Conservation (phyloP, 176 grass and related monocot genomes). For the Avena insularis region DNA sequence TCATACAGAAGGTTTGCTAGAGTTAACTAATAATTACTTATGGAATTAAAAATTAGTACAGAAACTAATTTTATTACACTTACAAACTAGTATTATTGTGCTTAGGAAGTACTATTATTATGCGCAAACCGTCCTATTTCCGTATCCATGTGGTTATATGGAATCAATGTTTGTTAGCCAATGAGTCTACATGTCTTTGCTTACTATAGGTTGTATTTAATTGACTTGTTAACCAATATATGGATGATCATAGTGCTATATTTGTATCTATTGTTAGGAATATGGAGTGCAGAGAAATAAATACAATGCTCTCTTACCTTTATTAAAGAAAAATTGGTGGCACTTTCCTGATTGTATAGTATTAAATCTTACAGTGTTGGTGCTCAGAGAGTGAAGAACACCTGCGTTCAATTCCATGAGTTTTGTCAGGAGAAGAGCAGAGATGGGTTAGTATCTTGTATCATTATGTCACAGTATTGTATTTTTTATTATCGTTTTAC, state of each 20-base stretch:
- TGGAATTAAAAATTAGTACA: background rate
- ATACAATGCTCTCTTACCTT: background rate
- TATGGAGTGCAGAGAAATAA: background rate
- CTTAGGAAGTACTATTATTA: background rate
- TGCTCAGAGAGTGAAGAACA: constrained; percentile 53
- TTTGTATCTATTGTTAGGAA: background rate
- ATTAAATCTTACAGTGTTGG: constrained; percentile 59
- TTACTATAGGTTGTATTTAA: background rate
- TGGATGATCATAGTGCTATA: background rate
- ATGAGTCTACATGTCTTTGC: background rate
- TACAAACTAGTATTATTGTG: background rate
- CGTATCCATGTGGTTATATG: background rate
- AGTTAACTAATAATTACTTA: background rate
- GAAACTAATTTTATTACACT: background rate
- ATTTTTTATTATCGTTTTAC: background rate
- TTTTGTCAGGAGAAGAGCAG: constrained; percentile 52
- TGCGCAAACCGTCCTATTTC: background rate
- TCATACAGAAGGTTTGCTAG: background rate
- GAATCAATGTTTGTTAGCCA: background rate
- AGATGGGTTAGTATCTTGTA: constrained; percentile 53
- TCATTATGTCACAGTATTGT: background rate
- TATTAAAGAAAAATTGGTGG: background rate
- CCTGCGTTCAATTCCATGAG: constrained; percentile 50
- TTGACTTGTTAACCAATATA: background rate
- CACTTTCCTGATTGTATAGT: constrained; percentile 18